These are phyloP conservation scores for Phycomyces nitens DNA, from an alignment of 192 early-diverging fungal genomes.

Conservation along the genomic window DNA sequence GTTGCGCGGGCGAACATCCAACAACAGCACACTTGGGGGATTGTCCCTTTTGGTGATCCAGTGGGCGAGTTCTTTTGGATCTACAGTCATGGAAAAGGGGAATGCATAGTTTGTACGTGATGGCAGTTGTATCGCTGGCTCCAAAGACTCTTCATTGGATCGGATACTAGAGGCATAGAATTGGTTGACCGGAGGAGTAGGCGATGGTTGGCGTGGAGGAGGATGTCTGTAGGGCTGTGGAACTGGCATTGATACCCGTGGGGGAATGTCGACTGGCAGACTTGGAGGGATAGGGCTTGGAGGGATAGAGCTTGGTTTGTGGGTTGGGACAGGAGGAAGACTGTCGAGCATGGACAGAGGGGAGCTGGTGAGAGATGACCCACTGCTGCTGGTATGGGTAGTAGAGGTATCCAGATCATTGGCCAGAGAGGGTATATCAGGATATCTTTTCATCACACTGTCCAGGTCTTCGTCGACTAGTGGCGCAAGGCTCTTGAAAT, in stretches of 20 bases:
- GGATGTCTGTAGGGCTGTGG: slow-evolving; percentile 3
- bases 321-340: slow-evolving; percentile 7
- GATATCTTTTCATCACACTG: background rate
- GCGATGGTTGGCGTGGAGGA: slow-evolving; percentile 14
- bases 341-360: slow-evolving; percentile 1
- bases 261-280: background rate
- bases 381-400: too few species aligned
- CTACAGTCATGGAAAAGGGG: slow-evolving; percentile 30
- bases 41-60: slow-evolving; percentile 34
- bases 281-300: background rate
- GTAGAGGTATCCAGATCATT: background rate
- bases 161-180: slow-evolving; percentile 10
- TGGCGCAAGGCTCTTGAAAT: slow-evolving; percentile 1
- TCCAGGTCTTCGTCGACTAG: background rate
- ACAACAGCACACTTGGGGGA: slow-evolving; percentile 54
- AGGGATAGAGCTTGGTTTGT: background rate
- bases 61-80: slow-evolving; percentile 35
- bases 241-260: slow-evolving; percentile 4
- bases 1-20: slow-evolving; percentile 76
- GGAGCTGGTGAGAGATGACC: background rate
- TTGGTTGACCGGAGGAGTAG: slow-evolving; percentile 14
- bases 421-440: slow-evolving; percentile 4
- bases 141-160: background rate
- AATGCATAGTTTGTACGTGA: slow-evolving; percentile 25
- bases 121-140: slow-evolving; percentile 5